Percentiles rank a stretch among this genome's conserved stretches.
phyloP scores from a whole-genome alignment of 805 yeast species.

The Wickerhamiella spandovensis region DNA sequence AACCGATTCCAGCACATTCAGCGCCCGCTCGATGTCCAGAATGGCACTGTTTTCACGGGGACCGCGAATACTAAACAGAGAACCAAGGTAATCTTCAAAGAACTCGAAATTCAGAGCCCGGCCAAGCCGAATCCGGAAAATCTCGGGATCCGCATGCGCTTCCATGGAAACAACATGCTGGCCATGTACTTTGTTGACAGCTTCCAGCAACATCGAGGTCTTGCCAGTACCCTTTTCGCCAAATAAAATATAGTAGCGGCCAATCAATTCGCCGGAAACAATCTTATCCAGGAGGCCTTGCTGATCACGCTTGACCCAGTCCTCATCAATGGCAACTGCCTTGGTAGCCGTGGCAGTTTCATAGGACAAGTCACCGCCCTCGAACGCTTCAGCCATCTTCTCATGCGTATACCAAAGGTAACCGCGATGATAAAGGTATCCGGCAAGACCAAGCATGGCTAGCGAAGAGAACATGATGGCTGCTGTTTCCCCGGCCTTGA shows the following conservation, averaged over 20 bases:
- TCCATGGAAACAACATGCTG: slow-evolving; percentile 56
- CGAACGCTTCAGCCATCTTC: slow-evolving; percentile 56
- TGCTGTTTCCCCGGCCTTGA: slow-evolving; percentile 39
- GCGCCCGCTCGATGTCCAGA: slow-evolving; percentile 71
- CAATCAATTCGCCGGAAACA: slow-evolving; percentile 46
- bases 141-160: slow-evolving; percentile 78
- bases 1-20: slow-evolving; percentile 59
- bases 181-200: slow-evolving; percentile 52
- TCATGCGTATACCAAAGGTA: slow-evolving; percentile 46
- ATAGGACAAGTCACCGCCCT: slow-evolving; percentile 50
- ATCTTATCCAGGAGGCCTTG: slow-evolving; percentile 53
- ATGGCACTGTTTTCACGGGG: slow-evolving; percentile 77
- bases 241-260: slow-evolving; percentile 56
- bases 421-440: slow-evolving; percentile 51
- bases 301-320: slow-evolving; percentile 62
- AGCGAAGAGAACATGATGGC: slow-evolving; percentile 60
- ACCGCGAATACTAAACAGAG: slow-evolving; percentile 65
- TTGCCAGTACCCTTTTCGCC: slow-evolving; percentile 88
- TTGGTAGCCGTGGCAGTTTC: slow-evolving; percentile 40
- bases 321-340: slow-evolving; percentile 18
- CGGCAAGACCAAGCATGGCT: slow-evolving; percentile 56
- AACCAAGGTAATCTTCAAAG: slow-evolving; percentile 73
- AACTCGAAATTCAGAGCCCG: slow-evolving; percentile 59
- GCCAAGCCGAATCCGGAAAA: slow-evolving; percentile 64
- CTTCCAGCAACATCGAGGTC: slow-evolving; percentile 58